Base-by-base conservation (phyloP, 2,329 filamentous ascomycete species). In the Endothia cerciana region DNA sequence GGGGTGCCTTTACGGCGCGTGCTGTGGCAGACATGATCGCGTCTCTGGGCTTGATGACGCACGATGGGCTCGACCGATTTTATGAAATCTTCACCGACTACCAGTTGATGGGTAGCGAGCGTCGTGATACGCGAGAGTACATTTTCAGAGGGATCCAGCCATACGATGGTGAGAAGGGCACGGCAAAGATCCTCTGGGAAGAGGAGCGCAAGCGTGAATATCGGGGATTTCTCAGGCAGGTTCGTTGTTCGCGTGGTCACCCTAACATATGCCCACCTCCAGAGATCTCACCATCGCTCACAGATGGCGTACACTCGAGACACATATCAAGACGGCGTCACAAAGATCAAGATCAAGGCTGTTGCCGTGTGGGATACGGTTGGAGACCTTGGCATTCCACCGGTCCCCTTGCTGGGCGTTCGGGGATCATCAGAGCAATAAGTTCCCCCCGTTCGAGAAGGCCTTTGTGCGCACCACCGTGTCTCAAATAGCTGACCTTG, bases 301-400 rank as follows among this genome's bases (percentile, higher is more conserved):
- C 61, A 78, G 73, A 64, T 71, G 38, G 70, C 68, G 1, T 73
- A 79, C 57, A 79, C 79, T 0, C 74, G 77, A 53, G 75, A 79
- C 56, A 72, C 74, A 25, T 75, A 73, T 65, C 71, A 69, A 4
- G 73, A 78, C 56, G 73, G 71, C 36, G 60, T 69, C 30, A 69
- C 74, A 40, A 68, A 76, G 15, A 78, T 84, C 45, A 75, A 72
- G 8, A 77, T 84, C 63, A 78, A 80, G 66, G 81, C 81, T 1
- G 74, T 84, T 33, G 82, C 77, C 6, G 82, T 83, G 7, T 85
- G 80, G 79, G 82, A 85, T 69, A 85, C 82, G 1, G 81, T 84
- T 38, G 81, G 81, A 64, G 71, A 76, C 1, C 71, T 81, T 8
- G 81, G 79, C 2, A 77, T 84, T 41, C 81, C 81, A 0, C 78